phyloP scores from a whole-genome alignment of 768 basidiomycete genomes.

The Leccinum aurantiacum region DNA sequence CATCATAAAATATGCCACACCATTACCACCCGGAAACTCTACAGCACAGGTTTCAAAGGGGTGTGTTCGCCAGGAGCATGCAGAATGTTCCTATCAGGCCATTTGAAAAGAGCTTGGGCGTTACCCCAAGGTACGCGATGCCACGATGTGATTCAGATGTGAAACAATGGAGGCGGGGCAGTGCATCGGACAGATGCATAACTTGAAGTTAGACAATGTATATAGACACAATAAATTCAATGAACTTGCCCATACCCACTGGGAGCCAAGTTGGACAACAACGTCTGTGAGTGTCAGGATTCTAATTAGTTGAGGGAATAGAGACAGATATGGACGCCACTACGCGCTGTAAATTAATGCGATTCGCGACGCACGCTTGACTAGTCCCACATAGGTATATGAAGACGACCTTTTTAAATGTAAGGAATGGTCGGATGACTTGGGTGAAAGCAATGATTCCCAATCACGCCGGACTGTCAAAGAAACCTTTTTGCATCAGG shows the following conservation, averaged over 20 bases:
- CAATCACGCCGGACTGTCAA: constrained; percentile 20
- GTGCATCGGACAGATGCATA: neutral
- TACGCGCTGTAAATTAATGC: neutral
- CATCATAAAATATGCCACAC: neutral
- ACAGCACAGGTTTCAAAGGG: neutral
- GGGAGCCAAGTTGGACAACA: neutral
- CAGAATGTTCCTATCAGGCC: neutral
- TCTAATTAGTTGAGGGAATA: neutral
- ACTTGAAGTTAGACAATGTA: neutral
- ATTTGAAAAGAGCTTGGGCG: neutral
- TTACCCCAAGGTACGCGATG: neutral
- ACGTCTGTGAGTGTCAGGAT: neutral
- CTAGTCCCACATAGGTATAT: neutral
- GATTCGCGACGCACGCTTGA: neutral
- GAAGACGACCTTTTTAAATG: neutral
- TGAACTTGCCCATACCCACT: neutral
- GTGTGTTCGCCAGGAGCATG: neutral
- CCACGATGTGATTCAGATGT: neutral
- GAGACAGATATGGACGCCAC: neutral
- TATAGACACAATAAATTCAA: neutral
- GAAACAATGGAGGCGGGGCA: neutral
- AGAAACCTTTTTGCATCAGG: constrained; percentile 45
- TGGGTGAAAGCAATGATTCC: too few relatives aligned
- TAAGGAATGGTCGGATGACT: neutral
- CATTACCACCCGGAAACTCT: neutral